Evolutionary conservation across 2,329 filamentous ascomycete species (phyloP).

Genomic region (Fusarium virguliforme): DNA sequence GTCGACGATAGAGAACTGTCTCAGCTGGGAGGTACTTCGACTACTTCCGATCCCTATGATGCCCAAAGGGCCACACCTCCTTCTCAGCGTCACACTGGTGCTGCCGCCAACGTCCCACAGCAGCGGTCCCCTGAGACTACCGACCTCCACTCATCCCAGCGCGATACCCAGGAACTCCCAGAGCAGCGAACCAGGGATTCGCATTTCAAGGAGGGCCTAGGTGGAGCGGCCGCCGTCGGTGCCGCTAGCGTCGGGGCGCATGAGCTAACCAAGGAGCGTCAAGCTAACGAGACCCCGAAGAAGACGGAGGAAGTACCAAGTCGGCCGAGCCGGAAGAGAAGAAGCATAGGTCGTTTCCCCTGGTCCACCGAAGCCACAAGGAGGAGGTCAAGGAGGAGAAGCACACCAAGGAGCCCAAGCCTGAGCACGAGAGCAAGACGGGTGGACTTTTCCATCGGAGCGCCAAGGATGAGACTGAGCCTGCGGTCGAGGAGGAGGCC

Average conservation of each 20-base stretch:
- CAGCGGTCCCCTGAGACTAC: not conserved
- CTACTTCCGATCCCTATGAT: not conserved
- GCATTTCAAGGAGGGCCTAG: constrained; percentile 15
- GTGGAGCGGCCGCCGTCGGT: constrained; percentile 11
- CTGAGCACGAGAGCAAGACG: constrained; percentile 24
- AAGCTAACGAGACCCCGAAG: not conserved
- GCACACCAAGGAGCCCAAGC: constrained; percentile 18
- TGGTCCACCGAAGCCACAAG: constrained; percentile 31
- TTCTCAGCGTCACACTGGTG: not conserved
- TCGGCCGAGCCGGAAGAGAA: constrained; percentile 25
- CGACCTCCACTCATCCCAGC: constrained; percentile 1
- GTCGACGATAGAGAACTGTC: constrained; percentile 3
- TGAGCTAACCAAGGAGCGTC: constrained; percentile 17
- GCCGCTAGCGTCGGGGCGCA: constrained; percentile 15
- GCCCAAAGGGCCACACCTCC: not conserved
- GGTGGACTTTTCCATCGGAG: constrained; percentile 35
- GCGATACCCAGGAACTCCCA: not conserved
- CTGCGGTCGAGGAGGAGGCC: constrained; percentile 9
- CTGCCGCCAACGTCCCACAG: not conserved
- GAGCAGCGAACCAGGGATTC: constrained; percentile 1
- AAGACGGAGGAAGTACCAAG: not conserved
- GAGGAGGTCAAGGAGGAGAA: constrained; percentile 33
- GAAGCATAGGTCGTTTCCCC: constrained; percentile 35
- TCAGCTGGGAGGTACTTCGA: not conserved
- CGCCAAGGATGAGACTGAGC: constrained; percentile 23